Evolutionary conservation across 805 yeast species (phyloP).

Genomic region (Helenozyma rhizophorensis): DNA sequence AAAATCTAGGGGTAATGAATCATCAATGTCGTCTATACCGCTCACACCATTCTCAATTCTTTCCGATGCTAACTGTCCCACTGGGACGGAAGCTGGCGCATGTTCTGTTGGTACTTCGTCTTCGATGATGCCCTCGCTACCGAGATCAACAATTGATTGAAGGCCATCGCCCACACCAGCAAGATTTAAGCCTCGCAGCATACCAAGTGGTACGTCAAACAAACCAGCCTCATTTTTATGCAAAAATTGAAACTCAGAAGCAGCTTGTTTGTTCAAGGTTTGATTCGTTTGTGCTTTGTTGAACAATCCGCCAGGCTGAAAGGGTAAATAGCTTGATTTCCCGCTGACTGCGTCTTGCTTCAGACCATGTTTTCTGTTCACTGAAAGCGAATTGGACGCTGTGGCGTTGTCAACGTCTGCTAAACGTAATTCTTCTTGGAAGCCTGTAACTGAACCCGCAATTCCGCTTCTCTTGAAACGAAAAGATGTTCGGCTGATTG

Average conservation of each 20-base stretch:
- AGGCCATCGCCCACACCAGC: conserved; percentile 3
- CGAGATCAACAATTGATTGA: conserved; percentile 5
- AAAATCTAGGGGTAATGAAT: conserved; percentile 35
- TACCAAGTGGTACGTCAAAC: conserved; percentile 79
- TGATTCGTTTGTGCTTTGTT: conserved; percentile 17
- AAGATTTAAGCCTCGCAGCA: conserved; percentile 61
- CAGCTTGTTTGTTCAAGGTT: conserved; percentile 10
- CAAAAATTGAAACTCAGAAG: conserved; percentile 27
- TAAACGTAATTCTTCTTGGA: conserved; percentile 49
- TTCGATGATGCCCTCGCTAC: neutral
- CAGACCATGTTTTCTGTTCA: conserved; percentile 63
- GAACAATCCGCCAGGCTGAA: conserved; percentile 82
- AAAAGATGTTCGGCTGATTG: conserved; percentile 58
- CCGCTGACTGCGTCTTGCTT: conserved; percentile 65
- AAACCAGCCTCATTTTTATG: conserved; percentile 72
- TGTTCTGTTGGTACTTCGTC: conserved; percentile 5
- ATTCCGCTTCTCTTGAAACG: conserved; percentile 74
- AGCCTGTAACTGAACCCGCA: conserved; percentile 59
- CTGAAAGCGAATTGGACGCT: conserved; percentile 67
- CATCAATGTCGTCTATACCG: conserved; percentile 41
- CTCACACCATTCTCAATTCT: conserved; percentile 9
- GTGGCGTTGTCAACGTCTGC: conserved; percentile 50
- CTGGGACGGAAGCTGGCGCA: neutral
- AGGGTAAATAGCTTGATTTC: conserved; percentile 72
- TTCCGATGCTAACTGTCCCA: neutral